These are phyloP conservation scores for Fusarium falciforme DNA, from an alignment of 2,329 filamentous ascomycete species.

Conservation along the genomic window DNA sequence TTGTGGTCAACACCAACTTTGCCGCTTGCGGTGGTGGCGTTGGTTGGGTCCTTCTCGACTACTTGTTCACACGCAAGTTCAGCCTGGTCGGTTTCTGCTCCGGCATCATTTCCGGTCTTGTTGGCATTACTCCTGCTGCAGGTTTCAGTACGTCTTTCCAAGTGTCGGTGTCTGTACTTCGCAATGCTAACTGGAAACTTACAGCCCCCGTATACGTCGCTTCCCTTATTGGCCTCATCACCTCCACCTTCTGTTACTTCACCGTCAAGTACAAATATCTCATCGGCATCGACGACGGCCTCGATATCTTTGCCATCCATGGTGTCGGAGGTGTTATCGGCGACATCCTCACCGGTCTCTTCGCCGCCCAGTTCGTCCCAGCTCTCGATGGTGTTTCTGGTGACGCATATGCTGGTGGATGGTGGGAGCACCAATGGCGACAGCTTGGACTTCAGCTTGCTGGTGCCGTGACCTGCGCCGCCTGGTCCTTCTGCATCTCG, in stretches of 20 bases:
- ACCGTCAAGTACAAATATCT: slow-evolving; percentile 62
- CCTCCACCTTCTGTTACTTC: slow-evolving; percentile 59
- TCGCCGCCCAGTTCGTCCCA: slow-evolving; percentile 64
- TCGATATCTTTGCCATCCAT: slow-evolving; percentile 93
- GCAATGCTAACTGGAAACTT: background rate
- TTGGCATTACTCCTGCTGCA: slow-evolving; percentile 69
- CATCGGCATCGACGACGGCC: slow-evolving; percentile 78
- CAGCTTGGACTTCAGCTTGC: slow-evolving; percentile 69
- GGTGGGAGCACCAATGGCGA: slow-evolving; percentile 63
- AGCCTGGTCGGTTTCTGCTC: slow-evolving; percentile 51
- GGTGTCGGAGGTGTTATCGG: slow-evolving; percentile 85
- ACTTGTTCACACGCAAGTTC: slow-evolving; percentile 53
- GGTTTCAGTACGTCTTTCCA: slow-evolving; percentile 52
- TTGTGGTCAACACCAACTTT: slow-evolving; percentile 69
- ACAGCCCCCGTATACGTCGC: slow-evolving; percentile 62
- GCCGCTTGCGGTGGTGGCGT: slow-evolving; percentile 66
- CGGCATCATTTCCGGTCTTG: slow-evolving; percentile 66
- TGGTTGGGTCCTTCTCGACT: slow-evolving; percentile 65
- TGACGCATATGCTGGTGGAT: slow-evolving; percentile 58
- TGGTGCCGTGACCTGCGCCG: slow-evolving; percentile 65
- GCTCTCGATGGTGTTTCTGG: slow-evolving; percentile 62
- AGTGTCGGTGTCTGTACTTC: rapidly evolving
- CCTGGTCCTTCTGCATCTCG: slow-evolving; percentile 66
- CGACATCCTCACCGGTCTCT: slow-evolving; percentile 81
- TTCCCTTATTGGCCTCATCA: slow-evolving; percentile 63